Percentiles rank a stretch among this genome's conserved stretches.
These are phyloP conservation scores for Colletotrichum somersetense DNA, from an alignment of 2,329 filamentous ascomycete genomes.

Conservation along the genomic window DNA sequence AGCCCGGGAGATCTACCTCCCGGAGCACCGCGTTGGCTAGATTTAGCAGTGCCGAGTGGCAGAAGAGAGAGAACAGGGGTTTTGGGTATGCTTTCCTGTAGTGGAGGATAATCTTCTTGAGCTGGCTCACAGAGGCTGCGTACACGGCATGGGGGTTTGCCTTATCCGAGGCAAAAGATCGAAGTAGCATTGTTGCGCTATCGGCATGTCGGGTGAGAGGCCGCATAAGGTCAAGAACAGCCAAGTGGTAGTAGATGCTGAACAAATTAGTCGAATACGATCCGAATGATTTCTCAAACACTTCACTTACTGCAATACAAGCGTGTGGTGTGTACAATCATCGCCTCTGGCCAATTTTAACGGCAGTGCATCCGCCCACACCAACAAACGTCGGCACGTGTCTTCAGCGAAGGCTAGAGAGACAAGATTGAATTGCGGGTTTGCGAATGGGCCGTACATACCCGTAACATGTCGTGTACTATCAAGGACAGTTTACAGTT, in stretches of 20 bases:
- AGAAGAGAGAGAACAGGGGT: conserved; percentile 53
- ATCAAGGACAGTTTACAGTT: too few species aligned
- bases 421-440: too few species aligned
- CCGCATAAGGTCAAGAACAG: conserved; percentile 52
- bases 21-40: conserved; percentile 53
- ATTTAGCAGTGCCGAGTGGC: conserved; percentile 56
- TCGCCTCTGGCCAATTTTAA: conserved; percentile 45
- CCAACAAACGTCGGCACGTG: too few species aligned
- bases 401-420: too few species aligned
- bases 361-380: conserved; percentile 43
- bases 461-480: too few species aligned
- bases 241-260: conserved; percentile 55
- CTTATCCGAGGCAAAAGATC: conserved; percentile 49
- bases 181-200: conserved; percentile 34
- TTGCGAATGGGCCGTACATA: too few species aligned
- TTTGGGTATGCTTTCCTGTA: conserved; percentile 51
- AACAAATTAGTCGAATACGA: not conserved
- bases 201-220: conserved; percentile 43
- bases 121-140: conserved; percentile 52
- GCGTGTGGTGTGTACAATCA: conserved; percentile 49
- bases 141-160: conserved; percentile 49
- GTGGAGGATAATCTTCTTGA: conserved; percentile 54
- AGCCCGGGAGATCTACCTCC: conserved; percentile 31
- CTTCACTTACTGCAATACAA: conserved; percentile 52
- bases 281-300: not conserved